A percentile compares a stretch with the other conserved stretches of the same genome.
These are phyloP conservation scores for Macrotyloma uniflorum DNA, from an alignment of 306 rosid species.

Conservation along the genomic window DNA sequence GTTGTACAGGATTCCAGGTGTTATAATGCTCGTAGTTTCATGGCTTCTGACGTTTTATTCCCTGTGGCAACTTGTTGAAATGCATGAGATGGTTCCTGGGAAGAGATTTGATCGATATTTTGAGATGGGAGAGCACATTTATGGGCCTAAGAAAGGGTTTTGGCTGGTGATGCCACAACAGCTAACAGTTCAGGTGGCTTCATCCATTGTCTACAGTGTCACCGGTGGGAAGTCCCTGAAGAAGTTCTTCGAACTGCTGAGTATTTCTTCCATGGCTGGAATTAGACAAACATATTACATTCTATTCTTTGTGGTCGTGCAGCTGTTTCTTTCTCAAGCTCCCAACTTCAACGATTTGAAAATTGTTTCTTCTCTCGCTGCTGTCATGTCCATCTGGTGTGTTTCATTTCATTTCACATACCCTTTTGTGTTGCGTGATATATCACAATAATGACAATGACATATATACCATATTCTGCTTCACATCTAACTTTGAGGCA, in stretches of 20 bases:
- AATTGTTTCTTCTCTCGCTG: constrained; percentile 58
- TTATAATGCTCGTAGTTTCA: constrained; percentile 37
- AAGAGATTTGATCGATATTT: constrained; percentile 63
- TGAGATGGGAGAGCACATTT: constrained; percentile 57
- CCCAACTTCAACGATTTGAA: constrained; percentile 69
- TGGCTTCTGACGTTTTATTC: constrained; percentile 71
- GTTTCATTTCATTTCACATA: background rate
- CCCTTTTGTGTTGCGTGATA: too few relatives aligned
- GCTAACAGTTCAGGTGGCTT: constrained; percentile 57
- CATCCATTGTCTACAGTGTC: constrained; percentile 62
- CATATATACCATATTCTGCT: too few relatives aligned
- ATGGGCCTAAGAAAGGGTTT: constrained; percentile 53
- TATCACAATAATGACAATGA: too few relatives aligned
- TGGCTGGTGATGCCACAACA: constrained; percentile 67
- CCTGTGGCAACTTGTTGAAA: constrained; percentile 58
- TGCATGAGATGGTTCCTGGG: constrained; percentile 65
- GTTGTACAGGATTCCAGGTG: constrained; percentile 55
- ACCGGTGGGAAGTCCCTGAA: constrained; percentile 76
- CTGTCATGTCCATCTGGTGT: constrained; percentile 62
- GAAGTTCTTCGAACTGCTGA: constrained; percentile 46
- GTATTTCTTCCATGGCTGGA: background rate
- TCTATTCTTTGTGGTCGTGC: constrained; percentile 42
- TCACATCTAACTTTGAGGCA: too few relatives aligned
- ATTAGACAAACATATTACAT: constrained; percentile 56
- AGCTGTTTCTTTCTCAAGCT: constrained; percentile 58